Evolutionary conservation across 345 rosid genomes (phyloP), one percentile per base, ranked within the genome.

Genomic region (Viola odorata): DNA sequence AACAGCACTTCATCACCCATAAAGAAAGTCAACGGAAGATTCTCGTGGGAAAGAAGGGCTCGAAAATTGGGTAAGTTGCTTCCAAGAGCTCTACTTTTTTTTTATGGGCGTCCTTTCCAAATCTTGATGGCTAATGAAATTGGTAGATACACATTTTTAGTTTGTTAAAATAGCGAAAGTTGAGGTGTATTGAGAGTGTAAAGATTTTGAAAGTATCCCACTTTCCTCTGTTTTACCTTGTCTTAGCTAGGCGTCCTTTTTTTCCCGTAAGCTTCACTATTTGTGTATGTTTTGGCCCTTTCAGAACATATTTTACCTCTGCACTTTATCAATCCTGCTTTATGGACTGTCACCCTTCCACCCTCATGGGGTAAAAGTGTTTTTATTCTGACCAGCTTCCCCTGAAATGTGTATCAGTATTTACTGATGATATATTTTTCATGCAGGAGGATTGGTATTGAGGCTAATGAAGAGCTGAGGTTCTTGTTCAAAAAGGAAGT

Each of bases 381-480:
- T 23, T 23, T 23, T 23, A 23, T 23, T 23, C 32, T 2, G 2
- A 23, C 32, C 32, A 23, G 32, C 32, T 23, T 23, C 32, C 32
- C 32, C 32, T 23, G 32, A 23, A 23, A 23, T 23, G 32, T 2
- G 32, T 23, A 23, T 2, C 1, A 23, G 32, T 23, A 23, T 40
- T 12, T 17, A 13, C 8, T 14, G 32, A 50, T 40, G 4, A 3
- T 14, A 41, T 41, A 38, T 40, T 66, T 9, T 37, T 64, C n/a
- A 23, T 52, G 37, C 84, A 92, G 96, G 89, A 90, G 88, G 65
- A 94, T 86, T 62, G 99, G 99, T 36, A 70, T 83, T 0, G 97
- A 94, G 80, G 99, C 99, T 14, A 94, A 88, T 52, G 91, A 94
- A 76, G 99, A 90, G 76, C 81, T 94, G 55, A 80, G 91, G 73